phyloP scores from a whole-genome alignment of 768 basidiomycete species.

The Pulveroboletus sp. region DNA sequence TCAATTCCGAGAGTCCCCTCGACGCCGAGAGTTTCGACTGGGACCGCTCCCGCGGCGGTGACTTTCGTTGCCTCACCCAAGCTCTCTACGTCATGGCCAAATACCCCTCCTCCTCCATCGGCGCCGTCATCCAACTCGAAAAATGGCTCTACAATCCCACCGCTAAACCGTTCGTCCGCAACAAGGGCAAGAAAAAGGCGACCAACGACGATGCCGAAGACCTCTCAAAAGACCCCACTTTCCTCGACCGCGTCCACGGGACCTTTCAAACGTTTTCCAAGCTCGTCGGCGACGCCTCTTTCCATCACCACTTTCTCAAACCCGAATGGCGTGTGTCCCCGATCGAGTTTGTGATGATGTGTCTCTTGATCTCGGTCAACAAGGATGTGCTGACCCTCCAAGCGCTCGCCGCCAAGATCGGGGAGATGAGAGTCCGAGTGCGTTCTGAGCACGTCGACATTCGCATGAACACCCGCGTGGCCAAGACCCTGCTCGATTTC shows the following conservation, averaged over 20 bases:
- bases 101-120: conserved; percentile 31
- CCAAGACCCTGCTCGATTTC: conserved; percentile 52
- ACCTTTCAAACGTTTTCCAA: conserved; percentile 46
- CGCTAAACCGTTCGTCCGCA: not conserved
- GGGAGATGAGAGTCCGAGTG: conserved; percentile 52
- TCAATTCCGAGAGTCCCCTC: conserved; percentile 37
- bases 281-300: conserved; percentile 39
- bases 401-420: conserved; percentile 44
- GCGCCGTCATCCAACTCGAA: conserved; percentile 39
- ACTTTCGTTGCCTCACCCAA: conserved; percentile 57
- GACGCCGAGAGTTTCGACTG: conserved; percentile 41
- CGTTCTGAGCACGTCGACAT: conserved; percentile 58
- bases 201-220: conserved; percentile 13
- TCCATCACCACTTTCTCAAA: conserved; percentile 37
- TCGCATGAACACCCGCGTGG: conserved; percentile 56
- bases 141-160: conserved; percentile 44
- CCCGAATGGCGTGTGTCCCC: conserved; percentile 54
- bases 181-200: conserved; percentile 22
- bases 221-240: conserved; percentile 31
- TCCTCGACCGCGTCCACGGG: conserved; percentile 33
- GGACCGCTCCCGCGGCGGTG: conserved; percentile 48
- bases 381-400: conserved; percentile 36
- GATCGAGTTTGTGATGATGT: conserved; percentile 60
- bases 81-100: conserved; percentile 49
- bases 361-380: conserved; percentile 50